These are phyloP conservation scores for Pichia exigua DNA, from an alignment of 805 yeast genomes.

Conservation along the genomic window DNA sequence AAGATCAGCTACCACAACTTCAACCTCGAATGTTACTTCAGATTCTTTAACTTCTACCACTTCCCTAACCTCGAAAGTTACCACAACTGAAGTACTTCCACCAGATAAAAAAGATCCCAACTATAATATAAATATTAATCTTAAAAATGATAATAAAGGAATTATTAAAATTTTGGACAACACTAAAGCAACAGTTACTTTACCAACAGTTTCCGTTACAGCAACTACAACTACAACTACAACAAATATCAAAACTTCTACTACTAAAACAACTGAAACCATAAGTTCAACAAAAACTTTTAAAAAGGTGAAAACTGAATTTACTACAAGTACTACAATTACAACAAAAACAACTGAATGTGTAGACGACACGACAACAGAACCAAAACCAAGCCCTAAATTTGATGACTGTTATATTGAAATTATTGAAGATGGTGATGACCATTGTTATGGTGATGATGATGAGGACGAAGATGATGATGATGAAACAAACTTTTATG, in stretches of 20 bases:
- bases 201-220: neutral
- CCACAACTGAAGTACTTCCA: too few relatives aligned
- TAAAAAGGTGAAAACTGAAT: neutral
- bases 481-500: neutral
- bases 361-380: neutral
- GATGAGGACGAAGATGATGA: neutral
- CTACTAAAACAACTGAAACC: conserved; percentile 5
- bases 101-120: neutral
- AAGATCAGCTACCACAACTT: too few relatives aligned
- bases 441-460: neutral
- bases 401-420: neutral
- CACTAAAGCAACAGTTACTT: too few relatives aligned
- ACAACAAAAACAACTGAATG: neutral
- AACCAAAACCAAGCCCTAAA: neutral
- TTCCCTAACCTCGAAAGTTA: neutral
- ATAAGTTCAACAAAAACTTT: neutral
- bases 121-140: neutral
- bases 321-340: neutral
- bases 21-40: too few relatives aligned
- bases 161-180: neutral
- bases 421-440: neutral
- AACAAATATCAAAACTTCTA: conserved; percentile 4
- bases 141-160: neutral
- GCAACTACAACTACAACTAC: conserved; percentile 10
- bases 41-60: too few relatives aligned